phyloP scores from a whole-genome alignment of 352 stramenopile genomes.

The Phytopythium chamaehyphon region DNA sequence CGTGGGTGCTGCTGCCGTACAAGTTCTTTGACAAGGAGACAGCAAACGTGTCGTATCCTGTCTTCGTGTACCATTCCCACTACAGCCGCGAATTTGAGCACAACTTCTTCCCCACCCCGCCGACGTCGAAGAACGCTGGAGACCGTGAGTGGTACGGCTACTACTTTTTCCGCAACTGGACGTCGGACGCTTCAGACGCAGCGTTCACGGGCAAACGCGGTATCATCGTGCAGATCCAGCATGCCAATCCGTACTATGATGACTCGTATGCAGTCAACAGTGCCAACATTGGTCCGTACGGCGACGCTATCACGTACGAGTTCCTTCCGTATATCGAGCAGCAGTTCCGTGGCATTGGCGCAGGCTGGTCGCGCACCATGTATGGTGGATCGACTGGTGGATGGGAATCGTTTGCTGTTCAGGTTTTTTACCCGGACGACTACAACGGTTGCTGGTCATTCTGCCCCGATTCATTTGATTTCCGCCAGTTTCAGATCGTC shows the following conservation, averaged over 20 bases:
- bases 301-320: slow-evolving; percentile 71
- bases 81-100: slow-evolving; percentile 66
- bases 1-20: slow-evolving; percentile 66
- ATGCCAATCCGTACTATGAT: slow-evolving; percentile 79
- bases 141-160: slow-evolving; percentile 47
- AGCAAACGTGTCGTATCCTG: slow-evolving; percentile 54
- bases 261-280: slow-evolving; percentile 78
- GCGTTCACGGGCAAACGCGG: slow-evolving; percentile 59
- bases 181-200: slow-evolving; percentile 35
- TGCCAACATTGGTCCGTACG: slow-evolving; percentile 70
- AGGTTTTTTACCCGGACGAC: slow-evolving; percentile 72
- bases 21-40: slow-evolving; percentile 53
- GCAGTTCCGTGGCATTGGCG: slow-evolving; percentile 57
- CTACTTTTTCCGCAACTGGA: slow-evolving; percentile 76
- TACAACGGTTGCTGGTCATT: slow-evolving; percentile 85
- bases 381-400: slow-evolving; percentile 72
- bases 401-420: slow-evolving; percentile 69
- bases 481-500: slow-evolving; percentile 71
- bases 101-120: slow-evolving; percentile 31
- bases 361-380: slow-evolving; percentile 66
- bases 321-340: slow-evolving; percentile 64
- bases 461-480: slow-evolving; percentile 72
- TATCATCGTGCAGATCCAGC: slow-evolving; percentile 73
- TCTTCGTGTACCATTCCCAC: slow-evolving; percentile 78
- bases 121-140: slow-evolving; percentile 17